phyloP scores from a whole-genome alignment of 164 flowering plant genomes.

The Nymphaea colorata region DNA sequence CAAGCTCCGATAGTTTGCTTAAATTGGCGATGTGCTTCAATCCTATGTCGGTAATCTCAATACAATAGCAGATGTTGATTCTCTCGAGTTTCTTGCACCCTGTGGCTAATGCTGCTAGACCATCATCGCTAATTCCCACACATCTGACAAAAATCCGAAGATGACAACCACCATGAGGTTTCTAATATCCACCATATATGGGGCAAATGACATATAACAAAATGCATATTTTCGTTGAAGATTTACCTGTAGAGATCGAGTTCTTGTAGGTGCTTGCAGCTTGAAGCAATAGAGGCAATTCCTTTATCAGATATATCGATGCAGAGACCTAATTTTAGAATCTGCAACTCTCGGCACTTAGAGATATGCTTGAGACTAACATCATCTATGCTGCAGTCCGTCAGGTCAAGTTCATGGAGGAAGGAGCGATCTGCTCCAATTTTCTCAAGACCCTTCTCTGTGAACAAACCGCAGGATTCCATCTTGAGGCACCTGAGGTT shows the following conservation, averaged over 20 bases:
- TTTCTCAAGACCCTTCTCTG: conserved; percentile 33
- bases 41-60: conserved; percentile 37
- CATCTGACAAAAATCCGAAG: conserved; percentile 27
- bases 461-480: conserved; percentile 48
- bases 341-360: conserved; percentile 31
- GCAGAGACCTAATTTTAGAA: conserved; percentile 59
- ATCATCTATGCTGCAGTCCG: conserved; percentile 53
- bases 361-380: conserved; percentile 45
- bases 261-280: conserved; percentile 37
- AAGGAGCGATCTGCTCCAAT: conserved; percentile 32
- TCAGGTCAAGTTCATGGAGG: conserved; percentile 62
- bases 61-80: conserved; percentile 59
- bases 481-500: conserved; percentile 42
- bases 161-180: not conserved
- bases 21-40: conserved; percentile 29
- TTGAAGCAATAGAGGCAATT: conserved; percentile 33
- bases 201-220: too few relatives aligned
- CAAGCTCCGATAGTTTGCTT: conserved; percentile 44
- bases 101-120: conserved; percentile 36
- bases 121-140: conserved; percentile 45
- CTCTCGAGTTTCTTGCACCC: conserved; percentile 58
- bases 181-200: not conserved
- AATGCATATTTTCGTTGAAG: not conserved
- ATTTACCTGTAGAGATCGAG: conserved; percentile 69
- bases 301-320: conserved; percentile 44